phyloP scores from a whole-genome alignment of 305 asterid species.

The Solanum hybrid region DNA sequence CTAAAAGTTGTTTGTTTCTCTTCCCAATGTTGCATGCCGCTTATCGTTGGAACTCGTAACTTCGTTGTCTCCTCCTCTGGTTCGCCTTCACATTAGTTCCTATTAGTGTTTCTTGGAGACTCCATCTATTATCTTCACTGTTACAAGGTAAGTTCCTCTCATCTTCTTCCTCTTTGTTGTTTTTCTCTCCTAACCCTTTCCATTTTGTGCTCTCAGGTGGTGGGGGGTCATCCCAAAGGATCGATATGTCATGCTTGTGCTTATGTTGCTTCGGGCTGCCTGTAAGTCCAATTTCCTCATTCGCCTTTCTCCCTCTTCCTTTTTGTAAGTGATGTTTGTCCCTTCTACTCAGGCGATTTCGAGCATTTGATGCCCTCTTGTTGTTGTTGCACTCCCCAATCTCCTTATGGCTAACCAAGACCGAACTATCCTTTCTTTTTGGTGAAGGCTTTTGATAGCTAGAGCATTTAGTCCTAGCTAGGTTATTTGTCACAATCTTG shows the following conservation, averaged over 20 bases:
- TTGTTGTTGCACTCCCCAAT: not conserved
- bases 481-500: not conserved
- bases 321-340: not conserved
- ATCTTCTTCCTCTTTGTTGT: not conserved
- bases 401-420: not conserved
- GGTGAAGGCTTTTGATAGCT: not conserved
- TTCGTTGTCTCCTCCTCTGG: not conserved
- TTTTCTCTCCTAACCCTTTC: not conserved
- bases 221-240: not conserved
- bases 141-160: not conserved
- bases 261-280: not conserved
- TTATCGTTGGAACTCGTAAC: not conserved
- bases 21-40: not conserved
- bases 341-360: not conserved
- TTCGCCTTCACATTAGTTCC: not conserved
- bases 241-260: not conserved
- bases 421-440: not conserved
- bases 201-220: not conserved
- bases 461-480: not conserved
- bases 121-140: not conserved
- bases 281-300: not conserved
- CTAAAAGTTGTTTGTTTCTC: not conserved
- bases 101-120: not conserved
- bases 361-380: not conserved
- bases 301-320: not conserved